Evolutionary conservation across 495 filamentous ascomycete genomes (phyloP).

Genomic region (Pseudevernia furfuracea): DNA sequence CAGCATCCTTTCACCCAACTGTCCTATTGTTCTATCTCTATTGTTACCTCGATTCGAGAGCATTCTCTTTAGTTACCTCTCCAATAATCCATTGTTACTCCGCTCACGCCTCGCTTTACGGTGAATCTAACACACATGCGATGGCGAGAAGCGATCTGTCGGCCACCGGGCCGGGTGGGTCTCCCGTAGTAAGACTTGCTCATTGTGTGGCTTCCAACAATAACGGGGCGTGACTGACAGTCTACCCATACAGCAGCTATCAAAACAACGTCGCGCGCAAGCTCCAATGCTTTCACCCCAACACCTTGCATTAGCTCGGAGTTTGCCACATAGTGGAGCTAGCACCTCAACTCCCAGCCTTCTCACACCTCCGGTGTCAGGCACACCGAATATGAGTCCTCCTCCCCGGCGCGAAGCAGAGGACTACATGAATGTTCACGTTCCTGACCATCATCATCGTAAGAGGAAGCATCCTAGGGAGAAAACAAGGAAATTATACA

Average conservation of each 20-base stretch:
- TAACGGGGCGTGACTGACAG: neutral
- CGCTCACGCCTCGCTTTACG: neutral
- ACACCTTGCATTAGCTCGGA: constrained; percentile 12
- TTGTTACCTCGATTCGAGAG: neutral
- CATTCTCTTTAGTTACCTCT: neutral
- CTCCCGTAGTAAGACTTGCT: neutral
- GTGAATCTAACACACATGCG: neutral
- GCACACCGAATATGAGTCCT: constrained; percentile 16
- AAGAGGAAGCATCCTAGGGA: constrained; percentile 7
- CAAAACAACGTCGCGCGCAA: constrained; percentile 7
- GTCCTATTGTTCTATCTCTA: neutral
- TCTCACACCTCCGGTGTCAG: constrained; percentile 20
- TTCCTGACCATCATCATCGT: neutral
- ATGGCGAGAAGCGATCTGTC: neutral
- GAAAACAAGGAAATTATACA: constrained; percentile 1
- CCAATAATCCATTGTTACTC: neutral
- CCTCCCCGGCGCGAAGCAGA: constrained; percentile 20
- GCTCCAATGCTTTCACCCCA: constrained; percentile 11
- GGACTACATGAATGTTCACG: constrained; percentile 17
- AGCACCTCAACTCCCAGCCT: constrained; percentile 18
- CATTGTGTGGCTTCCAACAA: neutral
- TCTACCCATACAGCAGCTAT: constrained; percentile 2
- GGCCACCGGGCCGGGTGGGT: neutral
- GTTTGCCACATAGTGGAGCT: constrained; percentile 14
- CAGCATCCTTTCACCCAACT: neutral